Base-by-base conservation (phyloP, 768 basidiomycete species). In the Phallus indusiatus region DNA sequence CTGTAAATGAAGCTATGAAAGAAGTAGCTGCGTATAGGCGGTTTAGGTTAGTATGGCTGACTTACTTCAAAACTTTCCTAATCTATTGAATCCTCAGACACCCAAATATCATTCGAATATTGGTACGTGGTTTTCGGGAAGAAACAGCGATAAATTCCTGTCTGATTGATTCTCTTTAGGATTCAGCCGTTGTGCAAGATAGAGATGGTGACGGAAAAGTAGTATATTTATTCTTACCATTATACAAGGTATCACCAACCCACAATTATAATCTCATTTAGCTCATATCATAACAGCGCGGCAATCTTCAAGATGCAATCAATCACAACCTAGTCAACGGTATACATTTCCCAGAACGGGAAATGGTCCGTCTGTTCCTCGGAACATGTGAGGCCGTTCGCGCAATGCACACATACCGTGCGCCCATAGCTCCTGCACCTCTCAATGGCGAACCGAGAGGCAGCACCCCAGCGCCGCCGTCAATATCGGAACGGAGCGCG, bases 261-360 rank as follows among this genome's bases (percentile, higher is more conserved):
- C 37, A n/a, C 48, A 21, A 52, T 14, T 42, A 14, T 42, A 42
- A 42, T 14, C 5, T 16, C 21, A 7, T 36, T 47, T 2, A 3
- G 33, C 14, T 12, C 21, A 22, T 24, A 12, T n/a, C n/a, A n/a
- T 42, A 47, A 60, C 63, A 92, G 90, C 80, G 86, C 55, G 95
- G 92, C 28, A 98, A 97, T 67, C 79, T 99, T 7, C 96, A 98
- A 80, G 94, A 98, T 67, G 84, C 84, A 33, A 97, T 99, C 62
- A 92, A 92, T 66, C 77, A 83, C 46, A 86, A 94, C 67, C 80
- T 88, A 34, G 84, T 92, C 56, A 90, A 91, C 62, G 82, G 85
- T 24, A 82, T 85, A 47, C 85, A 84, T 59, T 91, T 93, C 69
- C 80, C 92, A 0, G 96, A 99, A 71, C 81, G 81, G 64, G 88